Conservation (phyloP, 495 filamentous ascomycete genomes). For the Podospora sp. region DNA sequence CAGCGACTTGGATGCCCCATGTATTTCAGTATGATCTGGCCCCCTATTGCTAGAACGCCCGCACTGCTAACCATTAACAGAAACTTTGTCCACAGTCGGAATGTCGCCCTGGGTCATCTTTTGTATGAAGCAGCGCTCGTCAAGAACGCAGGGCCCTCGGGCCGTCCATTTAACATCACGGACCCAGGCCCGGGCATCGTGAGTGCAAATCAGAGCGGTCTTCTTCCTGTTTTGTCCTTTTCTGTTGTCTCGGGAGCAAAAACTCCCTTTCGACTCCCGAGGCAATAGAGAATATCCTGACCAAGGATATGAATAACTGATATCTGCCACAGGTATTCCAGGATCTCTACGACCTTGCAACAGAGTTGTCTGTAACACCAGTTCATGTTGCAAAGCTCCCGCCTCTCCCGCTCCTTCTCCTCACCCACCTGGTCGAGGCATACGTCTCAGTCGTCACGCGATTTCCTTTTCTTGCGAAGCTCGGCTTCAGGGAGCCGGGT, state of each 20-base stretch:
- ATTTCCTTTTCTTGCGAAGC: slow-evolving; percentile 38
- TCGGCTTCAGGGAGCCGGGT: slow-evolving; percentile 40
- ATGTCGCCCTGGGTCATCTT: slow-evolving; percentile 60
- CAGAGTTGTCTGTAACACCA: slow-evolving; percentile 29
- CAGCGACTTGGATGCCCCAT: slow-evolving; percentile 49
- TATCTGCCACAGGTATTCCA: slow-evolving; percentile 36
- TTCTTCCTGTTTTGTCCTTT: too few relatives aligned
- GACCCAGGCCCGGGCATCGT: slow-evolving; percentile 31
- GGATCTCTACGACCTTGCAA: slow-evolving; percentile 37
- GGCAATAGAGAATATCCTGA: too few relatives aligned
- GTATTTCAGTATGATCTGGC: slow-evolving; percentile 44
- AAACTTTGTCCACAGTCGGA: slow-evolving; percentile 57
- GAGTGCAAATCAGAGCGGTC: too few relatives aligned
- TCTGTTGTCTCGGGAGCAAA: too few relatives aligned
- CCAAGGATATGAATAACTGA: too few relatives aligned
- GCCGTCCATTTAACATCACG: slow-evolving; percentile 46
- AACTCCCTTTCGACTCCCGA: too few relatives aligned
- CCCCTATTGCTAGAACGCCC: neutral
- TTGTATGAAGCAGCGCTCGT: slow-evolving; percentile 57
- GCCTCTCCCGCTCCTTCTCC: slow-evolving; percentile 48
- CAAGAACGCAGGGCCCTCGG: slow-evolving; percentile 37
- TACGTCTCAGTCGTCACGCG: slow-evolving; percentile 37
- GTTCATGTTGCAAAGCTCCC: slow-evolving; percentile 39
- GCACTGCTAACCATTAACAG: slow-evolving; percentile 11
- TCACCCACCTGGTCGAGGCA: slow-evolving; percentile 53